phyloP scores from a whole-genome alignment of 2,329 filamentous ascomycete genomes.

The Ciborinia camelliae region DNA sequence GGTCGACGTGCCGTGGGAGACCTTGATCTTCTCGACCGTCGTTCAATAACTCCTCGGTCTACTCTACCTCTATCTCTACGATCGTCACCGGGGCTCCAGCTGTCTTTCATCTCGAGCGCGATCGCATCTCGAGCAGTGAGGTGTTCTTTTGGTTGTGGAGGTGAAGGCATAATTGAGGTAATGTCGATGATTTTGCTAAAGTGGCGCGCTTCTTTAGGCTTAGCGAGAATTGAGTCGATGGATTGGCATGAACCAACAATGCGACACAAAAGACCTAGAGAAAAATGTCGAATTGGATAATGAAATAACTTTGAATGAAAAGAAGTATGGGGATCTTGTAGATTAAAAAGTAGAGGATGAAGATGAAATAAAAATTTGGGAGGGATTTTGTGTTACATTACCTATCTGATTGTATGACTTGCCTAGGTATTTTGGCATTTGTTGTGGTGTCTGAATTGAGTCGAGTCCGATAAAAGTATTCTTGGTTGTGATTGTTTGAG shows the following conservation, averaged over 20 bases:
- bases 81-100: conserved; percentile 42
- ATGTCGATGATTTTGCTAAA: conserved; percentile 22
- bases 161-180: conserved; percentile 17
- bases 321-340: background rate
- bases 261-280: conserved; percentile 15
- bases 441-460: conserved; percentile 2
- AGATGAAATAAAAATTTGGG: conserved; percentile 7
- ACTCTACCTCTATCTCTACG: conserved; percentile 43
- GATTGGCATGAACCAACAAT: conserved; percentile 19
- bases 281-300: background rate
- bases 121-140: conserved; percentile 36
- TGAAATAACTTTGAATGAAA: background rate
- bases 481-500: background rate
- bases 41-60: conserved; percentile 39
- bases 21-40: conserved; percentile 38
- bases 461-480: conserved; percentile 10
- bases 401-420: conserved; percentile 20
- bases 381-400: conserved; percentile 20
- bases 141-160: conserved; percentile 19
- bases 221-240: conserved; percentile 22
- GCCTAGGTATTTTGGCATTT: conserved; percentile 9
- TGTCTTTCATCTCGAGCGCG: conserved; percentile 42
- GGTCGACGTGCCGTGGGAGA: conserved; percentile 38
- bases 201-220: conserved; percentile 21
- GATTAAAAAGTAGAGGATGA: background rate